Evolutionary conservation across 345 rosid species (phyloP).

Genomic region (Schrenkiella parvula): DNA sequence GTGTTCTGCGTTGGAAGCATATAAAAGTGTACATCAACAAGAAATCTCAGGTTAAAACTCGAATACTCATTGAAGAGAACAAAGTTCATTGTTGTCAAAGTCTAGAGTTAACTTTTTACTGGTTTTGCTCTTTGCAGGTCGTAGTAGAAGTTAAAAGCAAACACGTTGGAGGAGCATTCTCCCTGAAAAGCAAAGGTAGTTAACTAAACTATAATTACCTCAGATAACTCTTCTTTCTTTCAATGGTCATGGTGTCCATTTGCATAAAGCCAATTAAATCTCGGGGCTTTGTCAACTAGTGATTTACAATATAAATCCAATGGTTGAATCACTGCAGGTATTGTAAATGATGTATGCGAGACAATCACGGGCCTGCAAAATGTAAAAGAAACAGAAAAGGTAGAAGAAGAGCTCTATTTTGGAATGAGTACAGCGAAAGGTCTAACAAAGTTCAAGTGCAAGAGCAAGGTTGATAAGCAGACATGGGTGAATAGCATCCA

Average conservation of each 20-base stretch:
- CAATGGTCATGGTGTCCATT: not conserved
- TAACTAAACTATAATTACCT: not conserved
- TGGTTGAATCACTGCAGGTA: constrained; percentile 38
- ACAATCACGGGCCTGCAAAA: constrained; percentile 74
- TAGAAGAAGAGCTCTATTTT: constrained; percentile 62
- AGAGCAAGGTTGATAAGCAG: constrained; percentile 74
- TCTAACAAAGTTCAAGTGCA: constrained; percentile 81
- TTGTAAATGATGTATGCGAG: constrained; percentile 71
- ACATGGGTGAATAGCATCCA: constrained; percentile 75
- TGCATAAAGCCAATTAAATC: not conserved
- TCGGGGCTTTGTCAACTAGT: not conserved
- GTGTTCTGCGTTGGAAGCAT: constrained; percentile 56
- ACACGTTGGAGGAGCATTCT: constrained; percentile 90
- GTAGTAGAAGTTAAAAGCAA: constrained; percentile 74
- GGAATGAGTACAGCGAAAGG: constrained; percentile 87
- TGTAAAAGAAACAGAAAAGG: constrained; percentile 56
- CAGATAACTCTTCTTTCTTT: not conserved
- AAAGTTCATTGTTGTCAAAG: not conserved
- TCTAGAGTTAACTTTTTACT: not conserved
- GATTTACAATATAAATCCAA: not conserved
- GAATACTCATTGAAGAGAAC: not conserved
- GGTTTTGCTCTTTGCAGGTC: constrained; percentile 40
- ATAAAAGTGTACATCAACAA: constrained; percentile 64
- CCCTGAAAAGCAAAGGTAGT: constrained; percentile 78
- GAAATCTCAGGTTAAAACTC: constrained; percentile 59